Base-by-base conservation (phyloP, 192 early-diverging fungal genomes). In the Dissophora ornata region DNA sequence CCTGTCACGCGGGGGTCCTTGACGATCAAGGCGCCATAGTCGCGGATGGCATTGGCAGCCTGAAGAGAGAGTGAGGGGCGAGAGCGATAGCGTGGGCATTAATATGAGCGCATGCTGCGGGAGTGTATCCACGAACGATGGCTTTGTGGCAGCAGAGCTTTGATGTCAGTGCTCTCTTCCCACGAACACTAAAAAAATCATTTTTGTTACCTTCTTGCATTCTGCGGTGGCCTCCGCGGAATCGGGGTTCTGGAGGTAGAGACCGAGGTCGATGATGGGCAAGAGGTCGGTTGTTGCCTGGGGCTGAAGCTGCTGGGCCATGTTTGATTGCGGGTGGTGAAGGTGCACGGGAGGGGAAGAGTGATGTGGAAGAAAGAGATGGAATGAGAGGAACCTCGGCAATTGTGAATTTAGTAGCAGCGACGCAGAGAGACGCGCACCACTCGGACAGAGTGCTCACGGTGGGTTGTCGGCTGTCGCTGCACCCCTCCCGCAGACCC, bases 1-100 rank as follows among this genome's bases (percentile, higher is more conserved):
- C 87, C 85, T 54, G 74, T 79, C 41, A 90, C 89, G 44, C 89
- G 84, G n/a, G 91, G 88, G 77, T 92, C 89, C 50, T 82, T 82
- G 57, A 91, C 73, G 40, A 86, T 80, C 41, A 90, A 79, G 18
- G 87, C 87, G 22, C 87, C 88, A 85, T 85, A 89, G 33, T 84
- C 84, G 22, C 79, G 79, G 38, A 92, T 78, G 45, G 88, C 86
- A 55, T 87, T 79, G 11, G 91, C 85, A 44, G 86, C 84, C 85
- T 88, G 57, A 64, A 19, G 12, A 44, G 25, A 34, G 8, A 10
- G 16, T 42, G 30, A 67, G 18, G 38, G 33, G 29, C 28, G 29
- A 50, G 47, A 19, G 30, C 16, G n/a, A 19, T 3, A 45, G n/a
- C 10, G 69, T 12, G 33, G 13, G 40, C 13, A n/a, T 16, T 52